Conservation (phyloP, 116 monocot genomes). For the Papilionanthe hybrid region DNA sequence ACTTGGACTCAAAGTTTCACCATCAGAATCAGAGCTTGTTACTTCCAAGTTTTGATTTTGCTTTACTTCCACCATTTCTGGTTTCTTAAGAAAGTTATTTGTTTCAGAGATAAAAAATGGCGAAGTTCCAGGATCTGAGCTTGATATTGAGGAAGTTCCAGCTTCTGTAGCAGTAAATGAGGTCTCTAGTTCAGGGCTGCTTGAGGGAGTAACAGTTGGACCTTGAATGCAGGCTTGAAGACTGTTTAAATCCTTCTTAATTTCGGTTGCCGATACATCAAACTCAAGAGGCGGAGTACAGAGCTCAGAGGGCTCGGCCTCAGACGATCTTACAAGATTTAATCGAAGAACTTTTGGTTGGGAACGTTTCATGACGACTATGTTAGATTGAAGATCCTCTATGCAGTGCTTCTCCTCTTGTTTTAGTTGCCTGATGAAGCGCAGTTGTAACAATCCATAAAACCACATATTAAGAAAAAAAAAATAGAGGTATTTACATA, state of each 20-base stretch:
- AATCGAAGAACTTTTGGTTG: conserved; percentile 81
- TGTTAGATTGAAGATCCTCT: conserved; percentile 89
- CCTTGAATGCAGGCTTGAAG: conserved; percentile 25
- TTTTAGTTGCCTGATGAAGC: conserved; percentile 55
- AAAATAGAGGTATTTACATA: too few species aligned
- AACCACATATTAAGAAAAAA: background rate
- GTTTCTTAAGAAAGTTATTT: conserved; percentile 36
- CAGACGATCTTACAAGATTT: conserved; percentile 53
- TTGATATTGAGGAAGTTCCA: conserved; percentile 75
- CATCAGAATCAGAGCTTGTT: conserved; percentile 59
- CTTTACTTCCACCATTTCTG: conserved; percentile 11
- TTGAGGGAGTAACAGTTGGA: conserved; percentile 67
- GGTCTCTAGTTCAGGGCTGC: conserved; percentile 72
- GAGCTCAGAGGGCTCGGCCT: conserved; percentile 21
- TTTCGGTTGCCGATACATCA: conserved; percentile 13
- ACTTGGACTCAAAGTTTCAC: conserved; percentile 34
- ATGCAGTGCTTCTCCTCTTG: conserved; percentile 78
- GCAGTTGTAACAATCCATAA: background rate
- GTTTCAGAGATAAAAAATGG: conserved; percentile 54
- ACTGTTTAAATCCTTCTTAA: conserved; percentile 17
- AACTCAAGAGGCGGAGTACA: conserved; percentile 19
- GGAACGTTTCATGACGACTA: conserved; percentile 80
- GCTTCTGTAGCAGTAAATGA: conserved; percentile 68
- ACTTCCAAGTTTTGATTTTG: conserved; percentile 24
- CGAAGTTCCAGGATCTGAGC: conserved; percentile 77